Base-by-base conservation (phyloP, 2,329 filamentous ascomycete genomes). In the Xylariaceae sp. region DNA sequence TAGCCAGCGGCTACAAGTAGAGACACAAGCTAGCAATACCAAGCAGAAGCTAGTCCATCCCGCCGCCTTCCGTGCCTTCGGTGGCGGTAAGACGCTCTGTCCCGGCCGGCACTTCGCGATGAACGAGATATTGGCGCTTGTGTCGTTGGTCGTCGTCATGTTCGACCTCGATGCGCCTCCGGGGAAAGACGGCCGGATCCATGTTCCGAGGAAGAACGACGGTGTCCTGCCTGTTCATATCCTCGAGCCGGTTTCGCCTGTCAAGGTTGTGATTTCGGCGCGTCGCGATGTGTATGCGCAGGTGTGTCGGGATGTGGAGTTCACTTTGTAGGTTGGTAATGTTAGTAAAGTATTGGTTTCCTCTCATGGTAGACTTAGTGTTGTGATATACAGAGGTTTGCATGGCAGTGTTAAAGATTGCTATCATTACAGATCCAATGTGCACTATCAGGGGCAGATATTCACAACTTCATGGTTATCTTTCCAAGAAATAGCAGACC, bases 51-150 rank as follows among this genome's bases (percentile, higher is more conserved):
- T 51, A 23, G 44, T 50, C 9, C 55, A 59, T 18, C 54, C 54
- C 4, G 55, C 55, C 7, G 55, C 57, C 1, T 66, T 63, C 44
- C 56, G 62, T 17, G 61, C 63, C 1, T 67, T 65, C 42, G 63
- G 63, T 13, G 62, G 63, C 2, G 64, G 64, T 3, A 64, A 61
- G 45, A 62, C 64, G 35, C 47, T 65, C 7, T 66, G 64, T 40
- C 63, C 64, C 3, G 64, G 64, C 0, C 53, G 61, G 4, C 56
- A 65, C 47, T 63, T 66, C 27, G 63, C 63, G 3, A 62, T 55
- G 48, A 59, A 60, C 27, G 61, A 66, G 50, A 63, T 65, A 14
- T 41, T 66, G 12, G 53, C 54, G 11, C 50, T 64, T 15, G 56
- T 62, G 9, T 55, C 57, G 4, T 41, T 58, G 11, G 41, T 62